These are phyloP conservation scores for Ilyonectria destructans DNA, from an alignment of 2,329 filamentous ascomycete genomes.

Conservation along the genomic window DNA sequence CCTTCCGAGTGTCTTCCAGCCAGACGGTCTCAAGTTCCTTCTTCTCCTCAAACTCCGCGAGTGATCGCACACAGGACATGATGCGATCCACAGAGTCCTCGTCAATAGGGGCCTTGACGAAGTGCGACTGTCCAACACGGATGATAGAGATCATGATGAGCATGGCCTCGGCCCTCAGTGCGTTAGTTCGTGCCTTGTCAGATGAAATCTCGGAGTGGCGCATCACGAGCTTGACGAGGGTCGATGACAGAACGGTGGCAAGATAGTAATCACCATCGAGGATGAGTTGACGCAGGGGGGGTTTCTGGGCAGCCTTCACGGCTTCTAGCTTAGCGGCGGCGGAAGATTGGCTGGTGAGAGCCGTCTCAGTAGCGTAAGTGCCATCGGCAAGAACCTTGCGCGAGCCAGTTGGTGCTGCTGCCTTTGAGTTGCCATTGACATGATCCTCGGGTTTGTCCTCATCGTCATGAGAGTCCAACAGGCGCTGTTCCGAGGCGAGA, in stretches of 20 bases:
- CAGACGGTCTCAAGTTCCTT: constrained; percentile 95
- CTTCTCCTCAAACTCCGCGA: constrained; percentile 90
- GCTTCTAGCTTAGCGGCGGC: constrained; percentile 94
- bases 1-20: constrained; percentile 93
- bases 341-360: constrained; percentile 92
- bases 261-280: constrained; percentile 98
- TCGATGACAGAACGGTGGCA: constrained; percentile 94
- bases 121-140: constrained; percentile 97
- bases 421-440: constrained; percentile 85
- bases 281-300: constrained; percentile 93
- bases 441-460: constrained; percentile 77
- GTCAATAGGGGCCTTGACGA: constrained; percentile 96
- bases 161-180: constrained; percentile 96
- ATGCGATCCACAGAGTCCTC: constrained; percentile 99
- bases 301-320: constrained; percentile 97
- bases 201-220: constrained; percentile 94
- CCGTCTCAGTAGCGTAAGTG: constrained; percentile 97
- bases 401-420: constrained; percentile 84
- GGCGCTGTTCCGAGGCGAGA: constrained; percentile 91
- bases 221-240: constrained; percentile 97
- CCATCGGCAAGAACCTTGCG: constrained; percentile 95
- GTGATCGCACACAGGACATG: constrained; percentile 95
- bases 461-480: constrained; percentile 88
- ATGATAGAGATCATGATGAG: constrained; percentile 99
- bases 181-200: constrained; percentile 90